phyloP scores from a whole-genome alignment of 1,284 basidiomycete genomes.

The Leccinum proximum region DNA sequence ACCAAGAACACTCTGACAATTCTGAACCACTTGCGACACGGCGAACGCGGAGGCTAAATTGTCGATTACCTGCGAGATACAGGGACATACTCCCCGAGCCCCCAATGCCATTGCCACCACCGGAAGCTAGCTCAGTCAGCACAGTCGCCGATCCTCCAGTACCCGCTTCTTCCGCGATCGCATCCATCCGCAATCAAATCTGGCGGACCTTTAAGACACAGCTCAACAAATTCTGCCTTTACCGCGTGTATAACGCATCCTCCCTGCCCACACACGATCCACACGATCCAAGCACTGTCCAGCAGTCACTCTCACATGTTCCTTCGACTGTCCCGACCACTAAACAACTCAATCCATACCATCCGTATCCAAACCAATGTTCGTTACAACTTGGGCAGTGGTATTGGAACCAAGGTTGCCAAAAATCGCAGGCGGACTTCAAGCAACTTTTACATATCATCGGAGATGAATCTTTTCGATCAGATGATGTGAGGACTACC shows the following conservation, averaged over 20 bases:
- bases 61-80: neutral
- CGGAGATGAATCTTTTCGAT: neutral
- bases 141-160: neutral
- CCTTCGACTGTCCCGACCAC: neutral
- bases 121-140: neutral
- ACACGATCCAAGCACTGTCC: neutral
- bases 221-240: neutral
- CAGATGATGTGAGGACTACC: neutral
- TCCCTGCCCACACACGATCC: neutral
- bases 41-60: neutral
- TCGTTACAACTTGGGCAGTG: neutral
- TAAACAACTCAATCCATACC: neutral
- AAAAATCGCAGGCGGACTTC: neutral
- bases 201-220: neutral
- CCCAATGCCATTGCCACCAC: neutral
- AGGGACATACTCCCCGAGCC: constrained; percentile 1
- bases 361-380: neutral
- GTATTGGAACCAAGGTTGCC: constrained; percentile 2
- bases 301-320: neutral
- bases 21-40: neutral
- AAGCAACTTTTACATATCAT: neutral
- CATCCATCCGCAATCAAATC: neutral
- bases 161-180: neutral
- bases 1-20: neutral
- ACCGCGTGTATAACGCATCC: neutral